Base-by-base conservation (phyloP, 805 yeast genomes). In the Saccharomycopsis sp. region DNA sequence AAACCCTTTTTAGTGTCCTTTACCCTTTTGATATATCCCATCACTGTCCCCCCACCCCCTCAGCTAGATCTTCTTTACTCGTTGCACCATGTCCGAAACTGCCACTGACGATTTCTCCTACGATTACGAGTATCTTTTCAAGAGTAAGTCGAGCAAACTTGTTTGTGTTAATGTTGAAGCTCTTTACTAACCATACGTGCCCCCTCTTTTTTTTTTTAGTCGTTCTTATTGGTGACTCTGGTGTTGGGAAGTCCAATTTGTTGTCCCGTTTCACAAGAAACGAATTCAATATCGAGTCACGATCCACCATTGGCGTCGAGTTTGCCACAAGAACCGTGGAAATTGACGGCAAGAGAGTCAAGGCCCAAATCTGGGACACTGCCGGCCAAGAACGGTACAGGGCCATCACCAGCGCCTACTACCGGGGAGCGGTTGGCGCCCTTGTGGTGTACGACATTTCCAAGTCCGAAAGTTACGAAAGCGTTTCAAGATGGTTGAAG, bases 311-410 rank as follows among this genome's bases (percentile, higher is more conserved):
- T 57, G 98, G 98, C 36, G 98, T 92, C 38, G 98, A 92, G 63
- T 89, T 89, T 66, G 97, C 97, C 33, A 92, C 97, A 17, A 74
- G 96, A 60, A 88, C 96, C 2, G 77, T 92, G 42, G 89, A 82
- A 54, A 78, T 83, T 48, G 89, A 82, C 50, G 87, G 86, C 32
- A 82, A 81, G 56, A 66, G 85, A 58, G 80, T 84, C 52, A 85
- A 84, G 60, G 89, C 94, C 3, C 94, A 86, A 63, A 80, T 87
- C 52, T 89, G 98, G 98, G 98, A 89, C 63, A 89, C 98, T 27
- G 98, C 98, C 2, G 98, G 98, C 48, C 98, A 89, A 67, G 98
- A 89, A 63, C 77, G 98, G 61, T 89, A 92, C 68, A 77, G 98
- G 54, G 97, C 98, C 34, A 89, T 89, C 61, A 92, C 98, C 23